Evolutionary conservation across 2,329 filamentous ascomycete species (phyloP).

Genomic region (Cytospora piceae): DNA sequence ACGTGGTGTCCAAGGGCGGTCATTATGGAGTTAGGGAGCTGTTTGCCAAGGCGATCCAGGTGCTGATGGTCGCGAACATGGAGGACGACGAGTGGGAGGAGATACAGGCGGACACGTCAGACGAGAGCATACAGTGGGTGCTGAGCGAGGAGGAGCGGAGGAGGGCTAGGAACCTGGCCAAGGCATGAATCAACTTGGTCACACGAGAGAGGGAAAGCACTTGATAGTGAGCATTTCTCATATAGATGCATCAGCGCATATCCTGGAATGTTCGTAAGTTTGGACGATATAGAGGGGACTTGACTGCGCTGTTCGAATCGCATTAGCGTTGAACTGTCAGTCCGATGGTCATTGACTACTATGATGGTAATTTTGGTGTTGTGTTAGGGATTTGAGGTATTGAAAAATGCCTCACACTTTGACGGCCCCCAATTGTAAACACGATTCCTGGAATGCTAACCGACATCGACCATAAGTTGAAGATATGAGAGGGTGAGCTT

Average conservation of each 20-base stretch:
- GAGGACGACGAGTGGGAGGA: slow-evolving; percentile 96
- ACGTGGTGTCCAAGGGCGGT: slow-evolving; percentile 68
- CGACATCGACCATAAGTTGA: no score
- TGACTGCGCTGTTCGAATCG: neutral
- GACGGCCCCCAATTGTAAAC: neutral
- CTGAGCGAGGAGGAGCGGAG: slow-evolving; percentile 74
- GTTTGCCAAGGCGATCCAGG: slow-evolving; percentile 77
- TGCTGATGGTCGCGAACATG: slow-evolving; percentile 88
- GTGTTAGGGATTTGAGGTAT: neutral
- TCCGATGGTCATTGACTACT: neutral
- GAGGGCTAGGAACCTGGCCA: slow-evolving; percentile 71
- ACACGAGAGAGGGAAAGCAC: neutral
- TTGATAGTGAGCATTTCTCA: neutral
- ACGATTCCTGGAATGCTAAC: no score
- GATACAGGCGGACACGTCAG: slow-evolving; percentile 55
- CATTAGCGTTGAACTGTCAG: neutral
- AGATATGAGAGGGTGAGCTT: no score
- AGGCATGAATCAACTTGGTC: slow-evolving; percentile 26
- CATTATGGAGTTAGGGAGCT: slow-evolving; percentile 78
- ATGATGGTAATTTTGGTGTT: neutral
- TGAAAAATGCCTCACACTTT: neutral
- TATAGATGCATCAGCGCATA: slow-evolving; percentile 14
- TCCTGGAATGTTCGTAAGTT: neutral
- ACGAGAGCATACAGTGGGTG: slow-evolving; percentile 72
- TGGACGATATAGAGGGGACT: neutral